Conservation (phyloP, 177 flowering plant species). For the Vitis hybrid region DNA sequence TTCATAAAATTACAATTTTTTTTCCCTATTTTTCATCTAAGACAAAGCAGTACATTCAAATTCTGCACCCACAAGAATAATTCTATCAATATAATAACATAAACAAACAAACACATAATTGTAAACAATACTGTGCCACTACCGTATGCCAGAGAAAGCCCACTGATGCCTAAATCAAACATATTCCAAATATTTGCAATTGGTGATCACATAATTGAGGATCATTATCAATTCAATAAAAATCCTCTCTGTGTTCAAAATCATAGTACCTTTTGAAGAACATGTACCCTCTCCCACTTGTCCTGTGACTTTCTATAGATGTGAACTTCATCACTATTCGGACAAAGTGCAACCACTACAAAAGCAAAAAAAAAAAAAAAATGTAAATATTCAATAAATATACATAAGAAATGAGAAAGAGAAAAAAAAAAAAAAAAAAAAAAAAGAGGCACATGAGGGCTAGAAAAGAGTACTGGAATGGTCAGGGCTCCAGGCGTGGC, state of each 20-base stretch:
- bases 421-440: neutral
- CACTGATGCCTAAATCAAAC: too few species aligned
- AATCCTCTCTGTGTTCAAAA: neutral
- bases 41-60: too few species aligned
- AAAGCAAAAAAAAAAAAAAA: neutral
- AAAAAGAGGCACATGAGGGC: neutral
- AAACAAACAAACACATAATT: too few species aligned
- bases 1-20: too few species aligned
- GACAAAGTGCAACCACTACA: constrained; percentile 90
- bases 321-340: constrained; percentile 88
- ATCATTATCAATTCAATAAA: neutral
- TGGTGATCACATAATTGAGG: too few species aligned
- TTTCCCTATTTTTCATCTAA: too few species aligned
- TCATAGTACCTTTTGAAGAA: constrained; percentile 73
- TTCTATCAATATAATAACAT: too few species aligned
- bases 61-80: too few species aligned
- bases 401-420: neutral
- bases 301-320: constrained; percentile 55
- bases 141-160: too few species aligned
- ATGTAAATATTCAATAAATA: neutral
- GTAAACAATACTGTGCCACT: too few species aligned
- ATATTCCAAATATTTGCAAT: too few species aligned
- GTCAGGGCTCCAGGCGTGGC: constrained; percentile 97
- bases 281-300: constrained; percentile 86
- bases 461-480: constrained; percentile 53